phyloP scores from a whole-genome alignment of 768 basidiomycete genomes.

The Amanita jacksonii region DNA sequence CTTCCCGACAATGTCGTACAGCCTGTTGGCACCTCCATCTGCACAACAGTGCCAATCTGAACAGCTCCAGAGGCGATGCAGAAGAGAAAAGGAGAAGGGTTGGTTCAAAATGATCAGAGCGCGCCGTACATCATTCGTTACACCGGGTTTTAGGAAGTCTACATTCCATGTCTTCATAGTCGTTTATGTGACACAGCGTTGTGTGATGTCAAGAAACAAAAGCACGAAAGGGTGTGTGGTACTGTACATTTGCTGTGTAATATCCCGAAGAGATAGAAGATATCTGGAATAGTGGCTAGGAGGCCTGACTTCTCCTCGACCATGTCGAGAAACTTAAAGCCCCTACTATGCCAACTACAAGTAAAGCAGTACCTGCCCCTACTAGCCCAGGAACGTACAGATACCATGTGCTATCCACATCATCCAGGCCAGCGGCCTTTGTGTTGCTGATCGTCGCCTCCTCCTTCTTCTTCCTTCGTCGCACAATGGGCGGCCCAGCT shows the following conservation, averaged over 20 bases:
- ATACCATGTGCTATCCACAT: conserved; percentile 71
- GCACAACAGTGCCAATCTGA: conserved; percentile 59
- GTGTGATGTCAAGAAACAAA: too few relatives aligned
- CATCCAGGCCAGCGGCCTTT: conserved; percentile 38
- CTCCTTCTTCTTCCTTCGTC: conserved; percentile 48
- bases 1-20: conserved; percentile 46
- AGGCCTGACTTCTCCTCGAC: conserved; percentile 60
- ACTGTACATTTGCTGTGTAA: conserved; percentile 5
- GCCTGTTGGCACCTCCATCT: conserved; percentile 81
- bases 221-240: background rate
- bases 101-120: conserved; percentile 89
- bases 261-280: too few relatives aligned
- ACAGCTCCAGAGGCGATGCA: conserved; percentile 50
- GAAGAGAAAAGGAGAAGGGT: conserved; percentile 58
- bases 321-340: conserved; percentile 65
- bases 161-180: conserved; percentile 27
- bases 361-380: conserved; percentile 75
- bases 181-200: too few relatives aligned
- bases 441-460: conserved; percentile 37
- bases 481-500: conserved; percentile 27
- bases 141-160: conserved; percentile 25
- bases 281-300: too few relatives aligned
- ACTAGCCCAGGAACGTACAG: conserved; percentile 70
- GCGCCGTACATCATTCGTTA: conserved; percentile 16
- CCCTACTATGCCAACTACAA: conserved; percentile 72